A percentile compares a stretch with the other conserved stretches of the same genome.
Evolutionary conservation across 129 eudicot species (phyloP).

Genomic region (Mikania micrantha): DNA sequence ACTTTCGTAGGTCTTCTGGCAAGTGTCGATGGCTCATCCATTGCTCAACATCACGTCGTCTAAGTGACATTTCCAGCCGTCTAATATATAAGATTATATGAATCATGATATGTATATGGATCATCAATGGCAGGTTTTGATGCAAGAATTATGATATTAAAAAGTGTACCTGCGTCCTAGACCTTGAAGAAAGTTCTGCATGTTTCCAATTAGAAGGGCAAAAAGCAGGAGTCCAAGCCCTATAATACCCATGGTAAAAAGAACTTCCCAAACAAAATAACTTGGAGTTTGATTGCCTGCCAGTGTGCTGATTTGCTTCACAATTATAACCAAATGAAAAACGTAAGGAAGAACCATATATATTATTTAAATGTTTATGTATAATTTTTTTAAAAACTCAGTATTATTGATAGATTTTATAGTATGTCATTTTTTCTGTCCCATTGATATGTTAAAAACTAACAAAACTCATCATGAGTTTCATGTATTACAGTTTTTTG

Average conservation of each 20-base stretch:
- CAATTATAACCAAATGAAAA: slow-evolving; percentile 10
- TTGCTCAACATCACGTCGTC: slow-evolving; percentile 88
- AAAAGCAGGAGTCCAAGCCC: slow-evolving; percentile 84
- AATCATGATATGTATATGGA: neutral
- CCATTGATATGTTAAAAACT: too few relatives aligned
- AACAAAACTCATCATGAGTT: too few relatives aligned
- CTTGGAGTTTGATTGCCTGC: slow-evolving; percentile 87
- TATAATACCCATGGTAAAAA: slow-evolving; percentile 68
- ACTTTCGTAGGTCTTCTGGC: slow-evolving; percentile 61
- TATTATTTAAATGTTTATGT: neutral
- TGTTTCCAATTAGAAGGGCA: slow-evolving; percentile 85
- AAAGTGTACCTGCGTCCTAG: slow-evolving; percentile 68
- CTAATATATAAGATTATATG: slow-evolving; percentile 25
- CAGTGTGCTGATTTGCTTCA: slow-evolving; percentile 85
- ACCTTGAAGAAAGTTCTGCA: slow-evolving; percentile 91
- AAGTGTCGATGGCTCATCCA: slow-evolving; percentile 94
- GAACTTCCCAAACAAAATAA: slow-evolving; percentile 73
- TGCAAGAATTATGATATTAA: neutral
- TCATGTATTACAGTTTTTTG: neutral
- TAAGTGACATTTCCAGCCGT: slow-evolving; percentile 76
- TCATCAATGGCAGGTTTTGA: neutral
- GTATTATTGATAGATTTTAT: neutral
- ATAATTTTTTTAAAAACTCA: neutral
- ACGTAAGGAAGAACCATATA: neutral
- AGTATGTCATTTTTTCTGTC: too few relatives aligned